These are phyloP conservation scores for Flaveria ramosissima DNA, from an alignment of 129 eudicot species.

Conservation along the genomic window DNA sequence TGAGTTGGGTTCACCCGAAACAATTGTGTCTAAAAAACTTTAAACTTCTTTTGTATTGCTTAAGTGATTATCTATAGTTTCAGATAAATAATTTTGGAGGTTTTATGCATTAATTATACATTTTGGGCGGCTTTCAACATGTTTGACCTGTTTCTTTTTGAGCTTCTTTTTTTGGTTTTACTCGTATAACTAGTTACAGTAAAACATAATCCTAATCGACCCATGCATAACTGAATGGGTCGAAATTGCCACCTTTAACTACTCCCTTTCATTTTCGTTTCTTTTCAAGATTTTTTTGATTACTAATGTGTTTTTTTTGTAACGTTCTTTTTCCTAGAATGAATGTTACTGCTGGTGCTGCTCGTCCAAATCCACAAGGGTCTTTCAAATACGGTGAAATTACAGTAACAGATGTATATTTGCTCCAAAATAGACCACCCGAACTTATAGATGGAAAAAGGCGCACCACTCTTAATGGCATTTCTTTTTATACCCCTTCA, in stretches of 20 bases:
- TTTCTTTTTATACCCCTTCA: slow-evolving; percentile 78
- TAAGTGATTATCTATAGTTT: not conserved
- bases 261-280: slow-evolving; percentile 27
- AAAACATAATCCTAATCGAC: not conserved
- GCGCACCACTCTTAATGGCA: slow-evolving; percentile 83
- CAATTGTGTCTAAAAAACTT: not conserved
- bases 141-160: not conserved
- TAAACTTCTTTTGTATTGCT: not conserved
- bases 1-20: not conserved
- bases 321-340: slow-evolving; percentile 40
- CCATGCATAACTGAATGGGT: not conserved
- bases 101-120: not conserved
- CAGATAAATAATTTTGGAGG: not conserved
- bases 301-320: not conserved
- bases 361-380: slow-evolving; percentile 99
- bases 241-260: not conserved
- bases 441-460: slow-evolving; percentile 80
- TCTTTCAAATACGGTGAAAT: slow-evolving; percentile 94
- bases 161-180: not conserved
- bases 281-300: slow-evolving; percentile 32
- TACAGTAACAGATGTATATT: slow-evolving; percentile 83
- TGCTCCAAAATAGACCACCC: slow-evolving; percentile 74
- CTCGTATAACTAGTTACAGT: not conserved
- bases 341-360: slow-evolving; percentile 93
- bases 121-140: not conserved